Base-by-base conservation (phyloP, 23 red algal species). In the Chondrus crispus region DNA sequence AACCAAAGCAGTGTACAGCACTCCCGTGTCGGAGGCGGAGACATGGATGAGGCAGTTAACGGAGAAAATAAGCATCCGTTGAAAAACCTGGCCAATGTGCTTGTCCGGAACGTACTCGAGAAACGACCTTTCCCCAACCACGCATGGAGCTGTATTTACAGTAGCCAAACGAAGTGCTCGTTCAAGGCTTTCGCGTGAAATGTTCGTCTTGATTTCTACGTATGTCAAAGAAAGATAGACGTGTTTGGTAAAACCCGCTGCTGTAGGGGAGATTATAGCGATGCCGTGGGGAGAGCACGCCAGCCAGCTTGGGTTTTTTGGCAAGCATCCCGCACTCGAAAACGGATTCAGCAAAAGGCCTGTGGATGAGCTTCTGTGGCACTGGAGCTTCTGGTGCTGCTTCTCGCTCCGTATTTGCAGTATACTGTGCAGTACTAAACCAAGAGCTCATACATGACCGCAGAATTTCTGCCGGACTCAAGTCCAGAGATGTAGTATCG, bases 261-360 rank as follows among this genome's bases (percentile, higher is more conserved):
- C 66, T 13, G 14, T 13, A 12, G 32, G n/a, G 13, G 14, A 13
- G 45, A 82, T 50, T 20, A 82, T 1, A 24, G 78, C 45, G n/a
- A 82, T 37, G 7, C n/a, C 78, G 39, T 60, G 44, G n/a, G 78
- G 78, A 60, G 51, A 82, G 40, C 78, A 82, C 18, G 51, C 19
- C 13, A 82, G 57, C 42, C 48, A 82, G n/a, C 29, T 24, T 26
- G 22, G 29, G 22, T 28, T 50, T n/a, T 29, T 43, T 57, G 29
- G 33, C 78, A 6, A 82, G 40, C 46, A 82, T 53, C 57, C 11
- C 78, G 57, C 0, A 50, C 46, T 82, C 78, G 32, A 26, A 2
- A 19, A 82, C 47, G 39, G 26, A 41, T 82, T 57, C 43, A 20
- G 57, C 46, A 22, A 82, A 33, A 26, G 64, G 66, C 24, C 8